A percentile compares a stretch with the other conserved stretches of the same genome.
phyloP scores from a whole-genome alignment of 2,329 filamentous ascomycete species.

The Pseudocercospora cruenta region DNA sequence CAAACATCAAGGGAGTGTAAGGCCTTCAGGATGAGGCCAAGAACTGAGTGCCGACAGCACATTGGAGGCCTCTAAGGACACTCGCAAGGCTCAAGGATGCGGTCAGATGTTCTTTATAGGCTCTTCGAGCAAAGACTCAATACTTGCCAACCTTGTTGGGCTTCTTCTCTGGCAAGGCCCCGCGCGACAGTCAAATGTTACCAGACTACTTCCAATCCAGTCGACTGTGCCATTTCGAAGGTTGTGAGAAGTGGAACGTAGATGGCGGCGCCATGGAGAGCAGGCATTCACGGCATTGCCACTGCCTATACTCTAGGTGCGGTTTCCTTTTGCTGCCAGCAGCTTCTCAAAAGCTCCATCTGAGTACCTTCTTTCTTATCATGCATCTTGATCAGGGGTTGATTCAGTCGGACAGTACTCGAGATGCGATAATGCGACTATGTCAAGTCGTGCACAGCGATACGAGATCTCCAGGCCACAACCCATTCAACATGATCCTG shows the following conservation, averaged over 20 bases:
- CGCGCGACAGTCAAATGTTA: no score
- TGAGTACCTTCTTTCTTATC: neutral
- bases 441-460: constrained; percentile 24
- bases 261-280: no score
- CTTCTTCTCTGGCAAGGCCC: no score
- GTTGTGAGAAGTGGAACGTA: neutral
- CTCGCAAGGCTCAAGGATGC: no score
- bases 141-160: no score
- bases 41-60: no score
- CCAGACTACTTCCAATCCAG: neutral
- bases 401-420: neutral
- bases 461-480: constrained; percentile 30
- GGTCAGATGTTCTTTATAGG: no score
- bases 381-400: neutral
- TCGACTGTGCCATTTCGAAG: neutral
- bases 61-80: no score
- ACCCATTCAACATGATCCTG: constrained; percentile 20
- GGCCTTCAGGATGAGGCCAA: no score
- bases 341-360: neutral
- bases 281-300: neutral
- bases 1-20: neutral
- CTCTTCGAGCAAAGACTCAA: no score
- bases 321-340: neutral
- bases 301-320: neutral
- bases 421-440: constrained; percentile 9